Evolutionary conservation across 1,284 basidiomycete species (phyloP).

Genomic region (Trametes sp.): DNA sequence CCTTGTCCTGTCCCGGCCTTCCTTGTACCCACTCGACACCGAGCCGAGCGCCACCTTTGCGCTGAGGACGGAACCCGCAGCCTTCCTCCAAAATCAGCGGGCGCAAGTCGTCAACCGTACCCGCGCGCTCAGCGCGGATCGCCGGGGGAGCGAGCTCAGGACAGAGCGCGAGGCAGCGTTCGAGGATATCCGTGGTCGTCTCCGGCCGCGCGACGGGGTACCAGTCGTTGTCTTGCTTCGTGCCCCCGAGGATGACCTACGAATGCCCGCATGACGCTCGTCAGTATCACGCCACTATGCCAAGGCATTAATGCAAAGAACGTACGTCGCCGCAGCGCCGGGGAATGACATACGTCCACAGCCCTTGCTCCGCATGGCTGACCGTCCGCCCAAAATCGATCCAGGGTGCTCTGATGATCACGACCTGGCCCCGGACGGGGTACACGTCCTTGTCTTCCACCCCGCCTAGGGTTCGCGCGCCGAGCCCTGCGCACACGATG

Average conservation of each 20-base stretch:
- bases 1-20: slow-evolving; percentile 29
- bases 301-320: slow-evolving; percentile 15
- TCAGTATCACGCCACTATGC: neutral
- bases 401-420: slow-evolving; percentile 58
- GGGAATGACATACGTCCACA: slow-evolving; percentile 77
- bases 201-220: slow-evolving; percentile 65
- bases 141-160: slow-evolving; percentile 75
- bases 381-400: slow-evolving; percentile 66
- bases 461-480: slow-evolving; percentile 54
- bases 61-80: slow-evolving; percentile 58
- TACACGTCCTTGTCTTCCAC: slow-evolving; percentile 56
- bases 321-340: slow-evolving; percentile 69
- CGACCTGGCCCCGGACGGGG: slow-evolving; percentile 62
- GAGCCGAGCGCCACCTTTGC: slow-evolving; percentile 56
- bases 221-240: slow-evolving; percentile 70
- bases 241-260: slow-evolving; percentile 75
- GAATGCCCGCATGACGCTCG: neutral
- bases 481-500: slow-evolving; percentile 71
- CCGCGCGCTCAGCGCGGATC: slow-evolving; percentile 53
- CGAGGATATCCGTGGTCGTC: slow-evolving; percentile 67
- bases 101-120: slow-evolving; percentile 69
- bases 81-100: slow-evolving; percentile 72
- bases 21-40: slow-evolving; percentile 45
- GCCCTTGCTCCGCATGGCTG: slow-evolving; percentile 52
- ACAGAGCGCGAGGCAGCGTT: slow-evolving; percentile 60